A percentile compares a stretch with the other conserved stretches of the same genome.
Evolutionary conservation across 768 basidiomycete species (phyloP).

Genomic region (Suillus decipiens): DNA sequence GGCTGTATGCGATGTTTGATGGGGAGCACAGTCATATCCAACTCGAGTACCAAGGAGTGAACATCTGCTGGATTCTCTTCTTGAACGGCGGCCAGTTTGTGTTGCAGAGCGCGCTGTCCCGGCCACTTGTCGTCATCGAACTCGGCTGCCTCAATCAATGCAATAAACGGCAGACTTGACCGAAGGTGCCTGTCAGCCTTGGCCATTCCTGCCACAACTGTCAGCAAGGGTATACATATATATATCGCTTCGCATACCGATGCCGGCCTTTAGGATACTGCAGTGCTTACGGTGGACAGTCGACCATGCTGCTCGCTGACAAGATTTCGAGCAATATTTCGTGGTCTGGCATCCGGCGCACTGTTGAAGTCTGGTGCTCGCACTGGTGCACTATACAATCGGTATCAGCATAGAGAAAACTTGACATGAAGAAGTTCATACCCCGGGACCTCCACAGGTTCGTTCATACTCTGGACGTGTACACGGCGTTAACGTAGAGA

Average conservation of each 20-base stretch:
- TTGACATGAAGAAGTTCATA: background rate
- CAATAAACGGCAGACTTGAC: background rate
- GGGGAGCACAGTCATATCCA: slow-evolving; percentile 1
- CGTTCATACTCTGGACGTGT: slow-evolving; percentile 1
- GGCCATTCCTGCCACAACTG: slow-evolving; percentile 2
- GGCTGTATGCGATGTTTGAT: slow-evolving; percentile 3
- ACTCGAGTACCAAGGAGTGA: background rate
- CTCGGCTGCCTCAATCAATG: background rate
- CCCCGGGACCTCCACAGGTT: slow-evolving; percentile 2
- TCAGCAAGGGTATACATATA: background rate
- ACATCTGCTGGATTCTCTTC: slow-evolving; percentile 1
- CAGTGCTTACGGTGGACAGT: background rate
- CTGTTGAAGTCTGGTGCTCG: background rate
- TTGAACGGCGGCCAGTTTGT: background rate
- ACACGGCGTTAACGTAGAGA: background rate
- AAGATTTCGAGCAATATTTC: slow-evolving; percentile 3
- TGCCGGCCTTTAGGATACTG: background rate
- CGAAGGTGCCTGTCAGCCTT: slow-evolving; percentile 1
- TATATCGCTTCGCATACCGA: background rate
- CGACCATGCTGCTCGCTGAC: background rate
- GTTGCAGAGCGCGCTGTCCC: background rate
- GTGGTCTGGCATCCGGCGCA: slow-evolving; percentile 3
- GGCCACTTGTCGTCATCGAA: background rate
- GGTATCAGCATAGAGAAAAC: background rate
- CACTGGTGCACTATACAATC: background rate